Percentiles rank a stretch among this genome's conserved stretches.
Conservation (phyloP, 163 green algal species). For the Scenedesmus sp. region DNA sequence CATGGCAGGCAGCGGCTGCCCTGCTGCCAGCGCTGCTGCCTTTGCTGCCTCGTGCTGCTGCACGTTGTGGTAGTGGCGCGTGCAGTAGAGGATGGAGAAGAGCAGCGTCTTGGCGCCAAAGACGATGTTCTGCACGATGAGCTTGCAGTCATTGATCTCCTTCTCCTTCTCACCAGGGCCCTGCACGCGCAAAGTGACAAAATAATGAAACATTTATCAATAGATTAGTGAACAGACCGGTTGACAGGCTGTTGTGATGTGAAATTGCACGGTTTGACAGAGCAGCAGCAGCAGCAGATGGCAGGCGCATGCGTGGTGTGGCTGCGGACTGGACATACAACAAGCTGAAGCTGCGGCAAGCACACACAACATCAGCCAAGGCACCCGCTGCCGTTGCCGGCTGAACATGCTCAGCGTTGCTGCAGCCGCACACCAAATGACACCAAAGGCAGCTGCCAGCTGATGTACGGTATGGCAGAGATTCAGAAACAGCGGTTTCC, state of each 20-base stretch:
- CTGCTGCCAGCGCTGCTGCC: slow-evolving; percentile 43
- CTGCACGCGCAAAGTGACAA: not conserved
- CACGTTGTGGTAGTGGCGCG: slow-evolving; percentile 48
- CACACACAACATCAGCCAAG: no score
- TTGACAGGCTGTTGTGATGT: no score
- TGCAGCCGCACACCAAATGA: no score
- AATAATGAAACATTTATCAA: not conserved
- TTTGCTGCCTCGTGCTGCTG: slow-evolving; percentile 39
- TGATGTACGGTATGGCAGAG: no score
- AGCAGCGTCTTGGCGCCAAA: slow-evolving; percentile 82
- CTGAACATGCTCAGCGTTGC: no score
- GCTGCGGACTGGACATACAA: no score
- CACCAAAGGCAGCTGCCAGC: no score
- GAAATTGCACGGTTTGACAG: not conserved
- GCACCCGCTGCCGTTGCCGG: no score
- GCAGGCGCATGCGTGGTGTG: not conserved
- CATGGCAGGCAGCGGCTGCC: slow-evolving; percentile 59
- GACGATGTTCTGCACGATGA: slow-evolving; percentile 65
- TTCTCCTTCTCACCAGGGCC: slow-evolving; percentile 61
- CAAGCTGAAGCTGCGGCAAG: no score
- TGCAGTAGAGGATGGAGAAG: slow-evolving; percentile 75
- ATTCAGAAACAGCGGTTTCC: no score
- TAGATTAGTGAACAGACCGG: no score
- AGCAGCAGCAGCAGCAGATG: not conserved
- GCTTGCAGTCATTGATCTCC: slow-evolving; percentile 62